Evolutionary conservation across 345 rosid species (phyloP).

Genomic region (Carallia pectinifolia): DNA sequence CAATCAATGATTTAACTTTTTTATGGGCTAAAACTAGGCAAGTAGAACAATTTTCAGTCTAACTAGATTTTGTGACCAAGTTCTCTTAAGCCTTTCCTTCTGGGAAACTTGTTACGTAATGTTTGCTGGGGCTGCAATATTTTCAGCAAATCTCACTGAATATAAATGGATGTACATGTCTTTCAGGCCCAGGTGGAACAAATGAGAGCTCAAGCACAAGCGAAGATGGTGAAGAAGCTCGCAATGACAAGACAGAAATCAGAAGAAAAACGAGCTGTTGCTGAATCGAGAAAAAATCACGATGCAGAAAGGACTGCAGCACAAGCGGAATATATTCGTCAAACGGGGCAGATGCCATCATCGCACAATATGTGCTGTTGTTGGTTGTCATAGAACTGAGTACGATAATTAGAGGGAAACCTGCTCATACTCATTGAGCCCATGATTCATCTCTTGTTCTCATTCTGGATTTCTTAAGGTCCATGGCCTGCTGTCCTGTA

Average conservation of each 20-base stretch:
- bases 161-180: too few relatives aligned
- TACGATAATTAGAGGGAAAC: background rate
- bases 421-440: slow-evolving; percentile 15
- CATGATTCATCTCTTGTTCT: slow-evolving; percentile 1
- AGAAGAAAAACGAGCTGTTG: slow-evolving; percentile 56
- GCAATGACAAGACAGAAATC: slow-evolving; percentile 58
- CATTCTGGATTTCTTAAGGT: background rate
- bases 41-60: background rate
- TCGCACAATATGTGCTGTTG: slow-evolving; percentile 52
- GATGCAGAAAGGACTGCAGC: slow-evolving; percentile 56
- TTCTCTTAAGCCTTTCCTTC: background rate
- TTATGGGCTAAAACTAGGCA: background rate
- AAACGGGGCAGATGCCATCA: slow-evolving; percentile 56
- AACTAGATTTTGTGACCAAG: background rate
- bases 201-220: slow-evolving; percentile 55
- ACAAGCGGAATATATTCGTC: slow-evolving; percentile 54
- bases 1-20: too few relatives aligned
- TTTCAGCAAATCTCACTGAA: background rate
- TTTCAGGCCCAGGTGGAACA: slow-evolving; percentile 64
- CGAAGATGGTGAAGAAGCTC: slow-evolving; percentile 59
- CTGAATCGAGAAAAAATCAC: slow-evolving; percentile 46
- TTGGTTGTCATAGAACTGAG: slow-evolving; percentile 34
- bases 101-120: background rate
- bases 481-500: background rate
- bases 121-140: background rate